phyloP scores from a whole-genome alignment of 2,329 filamentous ascomycete genomes.

The Ustilaginoidea virens region DNA sequence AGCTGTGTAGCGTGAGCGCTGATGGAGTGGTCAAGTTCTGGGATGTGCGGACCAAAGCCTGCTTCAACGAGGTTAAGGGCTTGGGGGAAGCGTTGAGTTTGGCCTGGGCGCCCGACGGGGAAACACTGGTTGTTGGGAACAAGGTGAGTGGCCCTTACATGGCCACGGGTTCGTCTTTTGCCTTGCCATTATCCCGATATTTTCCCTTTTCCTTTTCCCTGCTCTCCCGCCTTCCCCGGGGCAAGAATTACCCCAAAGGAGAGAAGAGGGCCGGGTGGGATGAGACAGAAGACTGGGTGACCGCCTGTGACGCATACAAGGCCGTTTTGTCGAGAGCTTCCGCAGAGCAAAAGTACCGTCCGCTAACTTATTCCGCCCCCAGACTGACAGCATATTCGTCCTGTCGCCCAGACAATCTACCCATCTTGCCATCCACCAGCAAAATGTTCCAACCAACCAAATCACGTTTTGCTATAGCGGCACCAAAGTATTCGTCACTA shows the following conservation, averaged over 20 bases:
- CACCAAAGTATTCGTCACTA: conserved; percentile 54
- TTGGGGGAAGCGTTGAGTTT: conserved; percentile 55
- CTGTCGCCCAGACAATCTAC: conserved; percentile 44
- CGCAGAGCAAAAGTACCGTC: too few relatives aligned
- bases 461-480: conserved; percentile 62
- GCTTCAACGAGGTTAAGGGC: conserved; percentile 52
- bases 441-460: conserved; percentile 53
- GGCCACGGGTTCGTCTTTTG: not conserved
- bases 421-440: conserved; percentile 42
- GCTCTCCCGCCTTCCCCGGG: not conserved
- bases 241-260: too few relatives aligned
- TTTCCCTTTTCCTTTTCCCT: conserved; percentile 2
- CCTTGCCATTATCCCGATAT: too few relatives aligned
- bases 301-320: not conserved
- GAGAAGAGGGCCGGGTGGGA: too few relatives aligned
- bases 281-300: too few relatives aligned
- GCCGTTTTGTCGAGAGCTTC: too few relatives aligned
- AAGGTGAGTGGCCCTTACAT: conserved; percentile 39
- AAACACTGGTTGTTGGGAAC: conserved; percentile 54
- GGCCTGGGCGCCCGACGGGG: conserved; percentile 59
- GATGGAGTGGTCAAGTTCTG: conserved; percentile 67
- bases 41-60: conserved; percentile 61
- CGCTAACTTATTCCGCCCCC: too few relatives aligned
- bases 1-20: conserved; percentile 58
- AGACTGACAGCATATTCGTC: conserved; percentile 48